Conservation (phyloP, 768 basidiomycete genomes). For the Botryobasidium botryosum region DNA sequence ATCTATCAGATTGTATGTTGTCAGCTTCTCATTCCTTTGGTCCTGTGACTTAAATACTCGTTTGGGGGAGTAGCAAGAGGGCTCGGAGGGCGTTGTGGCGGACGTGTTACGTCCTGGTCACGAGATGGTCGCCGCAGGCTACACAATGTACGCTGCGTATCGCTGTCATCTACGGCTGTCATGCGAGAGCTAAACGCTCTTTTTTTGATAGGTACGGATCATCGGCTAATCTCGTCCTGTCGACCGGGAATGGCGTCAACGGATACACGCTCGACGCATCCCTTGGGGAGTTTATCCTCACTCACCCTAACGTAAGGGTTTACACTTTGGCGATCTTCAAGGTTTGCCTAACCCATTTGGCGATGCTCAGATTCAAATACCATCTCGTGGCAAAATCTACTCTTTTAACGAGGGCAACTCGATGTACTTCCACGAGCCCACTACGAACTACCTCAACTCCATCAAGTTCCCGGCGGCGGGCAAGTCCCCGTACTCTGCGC, state of each 20-base stretch:
- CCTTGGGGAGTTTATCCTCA: constrained; percentile 96
- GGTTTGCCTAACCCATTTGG: not conserved
- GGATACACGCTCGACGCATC: constrained; percentile 94
- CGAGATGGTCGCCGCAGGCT: constrained; percentile 96
- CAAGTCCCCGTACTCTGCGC: constrained; percentile 68
- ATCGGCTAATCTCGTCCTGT: constrained; percentile 88
- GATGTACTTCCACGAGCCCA: constrained; percentile 78
- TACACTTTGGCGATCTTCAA: not conserved
- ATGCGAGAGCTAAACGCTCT: not conserved
- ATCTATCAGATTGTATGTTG: constrained; percentile 74
- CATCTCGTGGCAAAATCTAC: constrained; percentile 92
- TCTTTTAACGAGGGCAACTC: constrained; percentile 97
- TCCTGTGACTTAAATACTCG: not conserved
- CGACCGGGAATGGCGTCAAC: constrained; percentile 90
- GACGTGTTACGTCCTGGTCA: constrained; percentile 89
- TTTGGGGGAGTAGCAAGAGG: constrained; percentile 26
- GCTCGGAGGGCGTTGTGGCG: constrained; percentile 57
- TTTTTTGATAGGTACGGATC: constrained; percentile 73
- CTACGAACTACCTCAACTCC: constrained; percentile 65
- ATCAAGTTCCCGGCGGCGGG: constrained; percentile 80
- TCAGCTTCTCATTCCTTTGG: not conserved
- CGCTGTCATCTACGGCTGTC: not conserved
- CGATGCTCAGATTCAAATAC: constrained; percentile 63
- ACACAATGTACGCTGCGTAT: constrained; percentile 65
- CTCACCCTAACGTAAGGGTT: constrained; percentile 70